Conservation (phyloP, 2,329 filamentous ascomycete genomes). For the Diaporthe velutina region DNA sequence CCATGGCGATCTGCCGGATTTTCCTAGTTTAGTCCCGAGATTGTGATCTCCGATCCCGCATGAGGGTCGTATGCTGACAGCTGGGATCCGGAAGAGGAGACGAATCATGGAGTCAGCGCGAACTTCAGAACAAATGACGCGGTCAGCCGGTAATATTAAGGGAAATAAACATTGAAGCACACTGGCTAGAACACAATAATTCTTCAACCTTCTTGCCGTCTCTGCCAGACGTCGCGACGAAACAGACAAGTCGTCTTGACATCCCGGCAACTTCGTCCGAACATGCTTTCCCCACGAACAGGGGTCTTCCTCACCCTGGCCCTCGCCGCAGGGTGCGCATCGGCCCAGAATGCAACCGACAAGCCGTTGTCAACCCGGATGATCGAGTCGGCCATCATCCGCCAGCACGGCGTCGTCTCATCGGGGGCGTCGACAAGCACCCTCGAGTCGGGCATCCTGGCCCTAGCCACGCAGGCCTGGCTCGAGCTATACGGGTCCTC, state of each 20-base stretch:
- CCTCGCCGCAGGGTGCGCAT: background rate
- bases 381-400: slow-evolving; percentile 36
- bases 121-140: background rate
- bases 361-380: slow-evolving; percentile 35
- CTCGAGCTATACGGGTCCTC: slow-evolving; percentile 21
- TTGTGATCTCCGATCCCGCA: background rate
- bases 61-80: background rate
- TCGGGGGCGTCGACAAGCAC: slow-evolving; percentile 35
- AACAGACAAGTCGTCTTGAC: background rate
- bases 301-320: slow-evolving; percentile 1
- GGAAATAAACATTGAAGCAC: background rate
- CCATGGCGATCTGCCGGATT: background rate
- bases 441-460: slow-evolving; percentile 36
- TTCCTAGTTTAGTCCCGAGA: background rate
- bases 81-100: background rate
- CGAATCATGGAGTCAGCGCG: background rate
- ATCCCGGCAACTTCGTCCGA: background rate
- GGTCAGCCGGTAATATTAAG: background rate
- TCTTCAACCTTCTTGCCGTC: background rate
- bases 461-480: slow-evolving; percentile 37
- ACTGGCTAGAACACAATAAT: background rate
- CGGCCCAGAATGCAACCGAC: background rate
- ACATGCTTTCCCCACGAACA: slow-evolving; percentile 5
- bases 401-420: slow-evolving; percentile 36
- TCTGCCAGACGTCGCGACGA: no score